Conservation (phyloP, 192 early-diverging fungal species). For the Backusella psychrophila region DNA sequence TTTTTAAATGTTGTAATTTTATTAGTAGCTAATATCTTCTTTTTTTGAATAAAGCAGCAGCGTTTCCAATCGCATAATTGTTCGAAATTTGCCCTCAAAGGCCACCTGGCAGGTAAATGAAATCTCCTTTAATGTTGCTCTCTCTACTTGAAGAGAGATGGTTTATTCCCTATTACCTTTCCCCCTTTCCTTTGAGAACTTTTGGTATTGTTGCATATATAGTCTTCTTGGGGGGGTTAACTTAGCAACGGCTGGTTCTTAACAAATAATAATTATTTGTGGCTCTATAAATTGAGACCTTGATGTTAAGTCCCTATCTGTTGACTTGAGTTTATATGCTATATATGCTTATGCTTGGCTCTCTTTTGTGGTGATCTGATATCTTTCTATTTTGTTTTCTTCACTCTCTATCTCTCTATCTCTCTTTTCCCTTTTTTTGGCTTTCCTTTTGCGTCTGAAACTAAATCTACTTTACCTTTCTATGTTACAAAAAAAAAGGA, state of each 20-base stretch:
- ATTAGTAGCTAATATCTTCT: background rate
- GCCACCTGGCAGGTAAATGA: constrained; percentile 82
- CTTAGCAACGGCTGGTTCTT: background rate
- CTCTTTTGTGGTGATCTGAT: constrained; percentile 1
- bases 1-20: background rate
- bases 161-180: constrained; percentile 17
- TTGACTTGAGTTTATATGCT: background rate
- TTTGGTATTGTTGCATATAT: constrained; percentile 4
- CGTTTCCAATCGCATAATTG: constrained; percentile 58
- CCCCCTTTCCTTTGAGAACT: constrained; percentile 5
- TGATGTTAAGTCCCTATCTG: background rate
- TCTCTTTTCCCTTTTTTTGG: background rate
- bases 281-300: background rate
- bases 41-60: background rate
- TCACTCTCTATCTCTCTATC: background rate
- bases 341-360: constrained; percentile 2
- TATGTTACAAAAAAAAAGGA: constrained; percentile 55
- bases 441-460: background rate
- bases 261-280: background rate
- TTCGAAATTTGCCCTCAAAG: constrained; percentile 78
- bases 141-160: constrained; percentile 3
- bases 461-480: constrained; percentile 5
- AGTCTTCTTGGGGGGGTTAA: background rate
- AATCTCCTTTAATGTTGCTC: constrained; percentile 28
- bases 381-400: constrained; percentile 3